Base-by-base conservation (phyloP, 805 yeast species). In the Torulaspora franciscae region DNA sequence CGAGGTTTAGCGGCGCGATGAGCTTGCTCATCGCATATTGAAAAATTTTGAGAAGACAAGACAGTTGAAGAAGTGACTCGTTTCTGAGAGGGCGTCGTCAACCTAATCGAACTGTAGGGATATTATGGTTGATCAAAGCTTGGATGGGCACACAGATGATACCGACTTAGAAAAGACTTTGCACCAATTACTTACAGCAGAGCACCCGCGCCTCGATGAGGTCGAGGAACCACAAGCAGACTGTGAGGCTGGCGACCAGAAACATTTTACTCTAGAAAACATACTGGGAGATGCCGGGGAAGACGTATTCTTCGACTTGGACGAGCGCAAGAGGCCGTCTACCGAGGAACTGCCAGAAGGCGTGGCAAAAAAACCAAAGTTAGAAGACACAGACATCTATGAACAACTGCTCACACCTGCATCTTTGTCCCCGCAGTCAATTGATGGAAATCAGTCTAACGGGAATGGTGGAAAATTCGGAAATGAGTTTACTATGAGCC, bases 351-450 rank as follows among this genome's bases (percentile, higher is more conserved):
- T 26, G 11, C 32, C 30, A 28, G 43, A 37, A 15, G 32, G 32
- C 23, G 32, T 38, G 6, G 42, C 25, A 13, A 41, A 41, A 30
- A 44, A 25, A 32, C 32, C 41, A 7, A 40, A 35, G n/a, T 25
- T 32, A 35, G 14, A 41, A 19, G 46, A 40, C 9, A 40, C 38
- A 14, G 39, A 44, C 19, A 42, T 44, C 11, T 51, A 54, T 37
- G 55, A 54, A 27, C 52, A 52, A n/a, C 43, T 55, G 13, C 50
- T 67, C 23, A 62, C 71, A 6, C 73, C 73, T 3, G 69, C 57
- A 19, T 68, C 72, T 1, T 45, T 68, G 23, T 54, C 66, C 9
- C 66, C 72, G 7, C 50, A 57, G 6, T 59, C 66, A 39, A 56
- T 53, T 27, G 52, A 51, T 46, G 51, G 52, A 14, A 37, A 45